Base-by-base conservation (phyloP, 2,329 filamentous ascomycete species). In the Immersiporthe knoxdaviesiana region DNA sequence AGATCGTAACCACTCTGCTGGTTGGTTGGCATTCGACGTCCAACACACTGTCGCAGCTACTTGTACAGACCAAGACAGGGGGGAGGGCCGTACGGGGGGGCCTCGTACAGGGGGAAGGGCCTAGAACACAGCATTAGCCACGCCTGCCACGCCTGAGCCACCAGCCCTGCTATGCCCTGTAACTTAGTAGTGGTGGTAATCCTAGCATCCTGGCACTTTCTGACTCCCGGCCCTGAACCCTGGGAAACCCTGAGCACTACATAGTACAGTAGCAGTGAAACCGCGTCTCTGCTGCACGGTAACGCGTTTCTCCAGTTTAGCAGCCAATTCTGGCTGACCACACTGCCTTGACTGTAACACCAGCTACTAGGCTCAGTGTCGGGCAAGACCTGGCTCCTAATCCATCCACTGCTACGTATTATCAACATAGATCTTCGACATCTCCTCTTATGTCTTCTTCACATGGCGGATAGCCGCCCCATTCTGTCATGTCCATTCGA, bases 401-500 rank as follows among this genome's bases (percentile, higher is more conserved):
- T 65, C 10, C 35, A 59, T 65, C 12, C 14, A 47, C 21, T 47
- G 2, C 21, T 47, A 47, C 44, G 7, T 21, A 47, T n/a, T 59
- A 58, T 37, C 24, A 44, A 35, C n/a, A 58, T 52, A 27, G 2
- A 37, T 60, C 39, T 35, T 56, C 39, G 16, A 54, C 50, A 67
- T 64, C 62, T 68, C 8, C 59, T 63, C n/a, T 66, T 50, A 39
- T 68, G 69, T 70, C 63, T n/a, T 66, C 68, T 69, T 68, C 77
- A 75, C 68, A 79, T 78, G 77, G 76, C 71, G 61, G 58, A 70
- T 54, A 68, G 39, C 70, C 60, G 69, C 63, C 54, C 58, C 30
- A 32, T 65, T 71, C 73, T 71, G 68, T 72, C 71, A 81, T 80
- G 78, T 77, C 78, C 74, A 75, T 73, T 61, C 71, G 70, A 73